These are phyloP conservation scores for Penicillium glabrum DNA, from an alignment of 2,329 filamentous ascomycete species.

Conservation along the genomic window DNA sequence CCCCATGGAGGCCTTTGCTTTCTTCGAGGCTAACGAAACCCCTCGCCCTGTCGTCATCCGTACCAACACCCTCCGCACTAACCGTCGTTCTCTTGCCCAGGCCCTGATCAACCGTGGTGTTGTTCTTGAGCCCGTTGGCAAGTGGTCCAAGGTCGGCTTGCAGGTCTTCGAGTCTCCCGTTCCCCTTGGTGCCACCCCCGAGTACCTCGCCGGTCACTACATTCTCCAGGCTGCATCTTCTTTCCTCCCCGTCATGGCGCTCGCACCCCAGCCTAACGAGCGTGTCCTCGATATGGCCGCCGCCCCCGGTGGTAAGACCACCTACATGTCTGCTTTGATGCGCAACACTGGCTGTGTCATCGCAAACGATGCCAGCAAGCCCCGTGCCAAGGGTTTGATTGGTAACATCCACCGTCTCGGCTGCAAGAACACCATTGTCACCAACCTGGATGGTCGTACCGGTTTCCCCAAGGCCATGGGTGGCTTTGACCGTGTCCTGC, in stretches of 20 bases:
- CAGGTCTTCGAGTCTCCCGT: slow-evolving; percentile 91
- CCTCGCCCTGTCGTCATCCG: slow-evolving; percentile 91
- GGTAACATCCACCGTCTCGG: slow-evolving; percentile 96
- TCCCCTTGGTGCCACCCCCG: slow-evolving; percentile 89
- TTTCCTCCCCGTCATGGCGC: slow-evolving; percentile 95
- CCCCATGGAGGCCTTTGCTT: slow-evolving; percentile 90
- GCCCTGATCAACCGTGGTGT: slow-evolving; percentile 94
- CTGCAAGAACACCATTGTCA: slow-evolving; percentile 90
- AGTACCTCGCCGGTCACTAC: slow-evolving; percentile 96
- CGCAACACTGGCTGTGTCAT: slow-evolving; percentile 95
- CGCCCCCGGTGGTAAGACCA: slow-evolving; percentile 93
- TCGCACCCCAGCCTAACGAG: slow-evolving; percentile 91
- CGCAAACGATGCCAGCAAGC: slow-evolving; percentile 94
- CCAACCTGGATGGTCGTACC: slow-evolving; percentile 82
- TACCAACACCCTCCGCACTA: slow-evolving; percentile 87
- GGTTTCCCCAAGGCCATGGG: slow-evolving; percentile 94
- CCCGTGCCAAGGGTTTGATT: slow-evolving; percentile 92
- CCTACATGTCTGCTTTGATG: slow-evolving; percentile 94
- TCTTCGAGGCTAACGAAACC: slow-evolving; percentile 98
- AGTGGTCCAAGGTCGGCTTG: slow-evolving; percentile 97
- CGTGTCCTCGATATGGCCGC: slow-evolving; percentile 92
- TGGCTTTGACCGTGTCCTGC: slow-evolving; percentile 89
- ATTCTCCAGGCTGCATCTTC: slow-evolving; percentile 96
- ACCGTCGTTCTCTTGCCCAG: slow-evolving; percentile 79
- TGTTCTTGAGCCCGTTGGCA: slow-evolving; percentile 92